Base-by-base conservation (phyloP, 352 stramenopile species). In the Thraustochytrium sp. region DNA sequence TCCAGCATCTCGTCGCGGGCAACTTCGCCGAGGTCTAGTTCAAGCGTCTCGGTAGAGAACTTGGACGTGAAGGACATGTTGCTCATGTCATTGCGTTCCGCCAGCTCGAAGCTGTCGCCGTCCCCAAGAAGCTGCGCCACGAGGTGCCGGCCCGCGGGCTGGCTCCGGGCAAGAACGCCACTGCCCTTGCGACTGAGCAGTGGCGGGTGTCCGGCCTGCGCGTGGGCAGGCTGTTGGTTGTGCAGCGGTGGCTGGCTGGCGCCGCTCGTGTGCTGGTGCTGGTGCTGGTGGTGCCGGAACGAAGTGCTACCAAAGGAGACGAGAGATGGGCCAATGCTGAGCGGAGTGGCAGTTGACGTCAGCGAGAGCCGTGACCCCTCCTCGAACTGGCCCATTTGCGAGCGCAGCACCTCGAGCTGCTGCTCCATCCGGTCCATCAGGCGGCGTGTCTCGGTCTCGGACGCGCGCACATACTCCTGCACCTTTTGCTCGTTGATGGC, bases 1-100 rank as follows among this genome's bases (percentile, higher is more conserved):
- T 75, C 63, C 21, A 36, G 5, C 3, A 46, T 1, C 49, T 80
- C 68, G 37, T 46, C 68, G 49, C 31, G 31, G 8, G 2, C 9
- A 38, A 51, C 51, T 31, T 80, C 53, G 21, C 26, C 23, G n/a
- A 80, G 68, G 49, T 80, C 68, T 11, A 80, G 68, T 16, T 80
- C 68, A 4, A 80, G 31, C 34, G 68, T 80, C 9, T 80, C 68
- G 23, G 68, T 80, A n/a, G 68, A 80, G 23, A 80, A 80, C 21
- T 63, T 80, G 1, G 68, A 80, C 9, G 51, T 9, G 46, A 80
- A 80, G 0, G 68, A 80, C 46, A 42, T 59, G 5, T 13, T 11
- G 51, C 51, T 59, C 26, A 31, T n/a, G n/a, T n/a, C 21, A n/a
- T 59, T 18, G 59, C 9, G 36, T 44, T 72, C 8, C 34, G n/a